Evolutionary conservation across 306 rosid species (phyloP).

Genomic region (Cicer judaicum): DNA sequence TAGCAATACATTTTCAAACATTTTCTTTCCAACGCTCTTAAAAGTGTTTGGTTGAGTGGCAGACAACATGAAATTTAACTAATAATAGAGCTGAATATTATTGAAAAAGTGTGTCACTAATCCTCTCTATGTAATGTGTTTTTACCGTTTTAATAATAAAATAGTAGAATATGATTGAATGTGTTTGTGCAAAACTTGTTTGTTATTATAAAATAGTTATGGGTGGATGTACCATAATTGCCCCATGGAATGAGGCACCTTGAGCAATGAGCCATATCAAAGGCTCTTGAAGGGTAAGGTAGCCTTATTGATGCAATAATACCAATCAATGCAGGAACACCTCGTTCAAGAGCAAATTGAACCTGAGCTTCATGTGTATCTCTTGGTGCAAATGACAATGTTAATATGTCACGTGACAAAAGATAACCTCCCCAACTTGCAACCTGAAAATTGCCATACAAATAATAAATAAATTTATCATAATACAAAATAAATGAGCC

Average conservation of each 20-base stretch:
- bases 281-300: constrained; percentile 95
- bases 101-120: not conserved
- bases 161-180: not conserved
- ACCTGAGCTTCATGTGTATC: constrained; percentile 95
- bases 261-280: constrained; percentile 98
- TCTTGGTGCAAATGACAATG: constrained; percentile 94
- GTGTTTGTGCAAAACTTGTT: not conserved
- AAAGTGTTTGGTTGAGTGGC: too few species aligned
- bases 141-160: not conserved
- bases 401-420: constrained; percentile 71
- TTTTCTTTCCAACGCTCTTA: too few species aligned
- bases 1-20: too few species aligned
- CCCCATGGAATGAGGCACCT: constrained; percentile 99
- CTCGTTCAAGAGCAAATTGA: constrained; percentile 95
- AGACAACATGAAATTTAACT: not conserved
- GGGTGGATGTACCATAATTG: constrained; percentile 58
- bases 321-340: constrained; percentile 94
- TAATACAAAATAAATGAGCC: not conserved
- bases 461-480: not conserved
- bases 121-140: not conserved
- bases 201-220: not conserved
- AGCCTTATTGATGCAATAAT: constrained; percentile 85
- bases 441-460: constrained; percentile 55
- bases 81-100: not conserved
- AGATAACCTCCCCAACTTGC: constrained; percentile 98